A percentile compares a stretch with the other conserved stretches of the same genome.
phyloP scores from a whole-genome alignment of 2,329 filamentous ascomycete species.

The Fusarium napiforme region DNA sequence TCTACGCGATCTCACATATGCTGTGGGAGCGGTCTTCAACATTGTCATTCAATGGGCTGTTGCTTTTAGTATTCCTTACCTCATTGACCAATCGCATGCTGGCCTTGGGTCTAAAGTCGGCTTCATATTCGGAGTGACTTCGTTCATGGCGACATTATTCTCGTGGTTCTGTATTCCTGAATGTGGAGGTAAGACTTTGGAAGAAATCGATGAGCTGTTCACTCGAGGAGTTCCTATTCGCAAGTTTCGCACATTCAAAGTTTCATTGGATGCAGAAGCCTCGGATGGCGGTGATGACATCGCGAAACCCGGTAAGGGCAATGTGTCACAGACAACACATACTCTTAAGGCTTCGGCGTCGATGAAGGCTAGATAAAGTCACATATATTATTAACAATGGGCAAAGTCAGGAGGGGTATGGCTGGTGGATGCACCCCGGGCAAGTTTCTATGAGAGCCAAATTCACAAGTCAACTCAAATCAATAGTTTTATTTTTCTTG shows the following conservation, averaged over 20 bases:
- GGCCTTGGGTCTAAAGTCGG: slow-evolving; percentile 44
- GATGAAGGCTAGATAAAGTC: neutral
- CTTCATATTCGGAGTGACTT: slow-evolving; percentile 31
- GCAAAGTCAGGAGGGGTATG: neutral
- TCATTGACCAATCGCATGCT: slow-evolving; percentile 50
- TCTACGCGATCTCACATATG: slow-evolving; percentile 48
- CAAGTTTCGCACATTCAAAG: slow-evolving; percentile 22
- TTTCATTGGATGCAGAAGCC: neutral
- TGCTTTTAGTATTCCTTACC: slow-evolving; percentile 52
- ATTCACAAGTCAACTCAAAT: neutral
- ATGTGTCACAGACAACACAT: neutral
- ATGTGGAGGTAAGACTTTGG: slow-evolving; percentile 35
- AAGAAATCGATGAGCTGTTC: slow-evolving; percentile 44
- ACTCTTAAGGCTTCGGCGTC: neutral
- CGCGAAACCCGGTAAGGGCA: neutral
- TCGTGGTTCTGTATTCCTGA: slow-evolving; percentile 36
- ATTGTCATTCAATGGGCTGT: slow-evolving; percentile 15
- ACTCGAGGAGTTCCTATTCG: slow-evolving; percentile 24
- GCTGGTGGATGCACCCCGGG: neutral
- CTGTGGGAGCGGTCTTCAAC: slow-evolving; percentile 42
- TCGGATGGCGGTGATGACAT: neutral
- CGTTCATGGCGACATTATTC: slow-evolving; percentile 25
- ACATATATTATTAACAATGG: neutral
- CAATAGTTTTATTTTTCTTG: neutral
- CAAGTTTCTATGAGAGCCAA: neutral